Evolutionary conservation across 2,329 filamentous ascomycete species (phyloP).

Genomic region (Lachnum nothofagi): DNA sequence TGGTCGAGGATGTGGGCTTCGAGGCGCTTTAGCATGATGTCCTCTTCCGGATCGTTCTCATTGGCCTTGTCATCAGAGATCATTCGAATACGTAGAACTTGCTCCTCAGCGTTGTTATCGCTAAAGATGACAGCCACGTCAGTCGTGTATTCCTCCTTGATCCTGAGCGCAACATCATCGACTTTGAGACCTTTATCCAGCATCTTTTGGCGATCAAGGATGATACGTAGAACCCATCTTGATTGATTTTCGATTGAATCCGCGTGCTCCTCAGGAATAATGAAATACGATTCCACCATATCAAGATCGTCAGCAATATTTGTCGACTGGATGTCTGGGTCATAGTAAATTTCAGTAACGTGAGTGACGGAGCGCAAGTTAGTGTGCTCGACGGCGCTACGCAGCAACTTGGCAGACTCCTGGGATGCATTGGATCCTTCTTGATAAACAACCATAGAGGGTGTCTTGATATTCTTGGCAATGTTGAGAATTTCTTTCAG

Average conservation of each 20-base stretch:
- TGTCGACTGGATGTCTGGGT: slow-evolving; percentile 81
- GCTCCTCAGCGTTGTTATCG: slow-evolving; percentile 94
- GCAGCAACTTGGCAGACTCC: slow-evolving; percentile 76
- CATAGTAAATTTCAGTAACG: slow-evolving; percentile 94
- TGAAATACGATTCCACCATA: slow-evolving; percentile 94
- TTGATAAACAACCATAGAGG: slow-evolving; percentile 90
- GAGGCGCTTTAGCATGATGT: slow-evolving; percentile 86
- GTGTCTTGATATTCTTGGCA: slow-evolving; percentile 96
- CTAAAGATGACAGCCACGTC: slow-evolving; percentile 93
- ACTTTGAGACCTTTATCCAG: slow-evolving; percentile 91
- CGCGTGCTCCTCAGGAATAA: slow-evolving; percentile 75
- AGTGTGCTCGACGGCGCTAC: slow-evolving; percentile 89
- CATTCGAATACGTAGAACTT: slow-evolving; percentile 87
- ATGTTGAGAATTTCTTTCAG: slow-evolving; percentile 99
- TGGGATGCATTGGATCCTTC: slow-evolving; percentile 60
- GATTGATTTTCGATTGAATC: slow-evolving; percentile 69
- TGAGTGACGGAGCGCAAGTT: slow-evolving; percentile 87
- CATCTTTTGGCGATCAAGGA: slow-evolving; percentile 87
- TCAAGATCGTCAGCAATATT: slow-evolving; percentile 83
- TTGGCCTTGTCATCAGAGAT: slow-evolving; percentile 71
- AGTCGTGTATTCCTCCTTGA: slow-evolving; percentile 80
- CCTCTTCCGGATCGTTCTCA: slow-evolving; percentile 71
- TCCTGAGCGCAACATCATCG: slow-evolving; percentile 80
- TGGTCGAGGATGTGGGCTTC: slow-evolving; percentile 89
- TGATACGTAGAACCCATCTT: slow-evolving; percentile 90